These are phyloP conservation scores for Mycena metata DNA, from an alignment of 768 basidiomycete genomes.

Conservation along the genomic window DNA sequence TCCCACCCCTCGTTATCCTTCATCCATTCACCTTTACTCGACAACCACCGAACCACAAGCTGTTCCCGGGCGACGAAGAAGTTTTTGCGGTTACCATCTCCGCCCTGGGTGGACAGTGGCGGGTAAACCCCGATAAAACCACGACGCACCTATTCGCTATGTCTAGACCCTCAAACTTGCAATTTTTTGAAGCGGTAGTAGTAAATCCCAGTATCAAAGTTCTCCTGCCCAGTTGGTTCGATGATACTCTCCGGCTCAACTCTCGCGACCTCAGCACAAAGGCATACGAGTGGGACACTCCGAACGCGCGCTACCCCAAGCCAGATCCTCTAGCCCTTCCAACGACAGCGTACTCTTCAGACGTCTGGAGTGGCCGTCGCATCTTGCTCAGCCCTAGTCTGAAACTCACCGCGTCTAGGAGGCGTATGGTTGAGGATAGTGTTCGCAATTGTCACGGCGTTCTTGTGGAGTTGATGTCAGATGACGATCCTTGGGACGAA, in stretches of 20 bases:
- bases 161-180: slow-evolving; percentile 56
- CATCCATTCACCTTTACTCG: slow-evolving; percentile 64
- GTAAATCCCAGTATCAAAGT: too few relatives aligned
- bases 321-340: neutral
- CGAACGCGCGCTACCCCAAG: slow-evolving; percentile 45
- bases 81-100: slow-evolving; percentile 80
- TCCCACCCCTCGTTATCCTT: neutral
- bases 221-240: slow-evolving; percentile 92
- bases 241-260: slow-evolving; percentile 77
- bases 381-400: slow-evolving; percentile 75
- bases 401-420: slow-evolving; percentile 62
- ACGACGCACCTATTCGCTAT: slow-evolving; percentile 89
- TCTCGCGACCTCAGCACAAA: slow-evolving; percentile 61
- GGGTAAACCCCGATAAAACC: slow-evolving; percentile 80
- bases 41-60: neutral
- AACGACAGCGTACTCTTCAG: slow-evolving; percentile 33
- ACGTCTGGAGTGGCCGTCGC: slow-evolving; percentile 71
- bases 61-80: slow-evolving; percentile 68
- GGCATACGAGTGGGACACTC: slow-evolving; percentile 83
- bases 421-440: slow-evolving; percentile 68
- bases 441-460: slow-evolving; percentile 71
- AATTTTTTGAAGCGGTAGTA: slow-evolving; percentile 66
- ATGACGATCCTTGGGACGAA: slow-evolving; percentile 52
- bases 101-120: slow-evolving; percentile 87
- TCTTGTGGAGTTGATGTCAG: slow-evolving; percentile 47